phyloP scores from a whole-genome alignment of 139 green algal genomes.

The Prasinococcaceae sp. region DNA sequence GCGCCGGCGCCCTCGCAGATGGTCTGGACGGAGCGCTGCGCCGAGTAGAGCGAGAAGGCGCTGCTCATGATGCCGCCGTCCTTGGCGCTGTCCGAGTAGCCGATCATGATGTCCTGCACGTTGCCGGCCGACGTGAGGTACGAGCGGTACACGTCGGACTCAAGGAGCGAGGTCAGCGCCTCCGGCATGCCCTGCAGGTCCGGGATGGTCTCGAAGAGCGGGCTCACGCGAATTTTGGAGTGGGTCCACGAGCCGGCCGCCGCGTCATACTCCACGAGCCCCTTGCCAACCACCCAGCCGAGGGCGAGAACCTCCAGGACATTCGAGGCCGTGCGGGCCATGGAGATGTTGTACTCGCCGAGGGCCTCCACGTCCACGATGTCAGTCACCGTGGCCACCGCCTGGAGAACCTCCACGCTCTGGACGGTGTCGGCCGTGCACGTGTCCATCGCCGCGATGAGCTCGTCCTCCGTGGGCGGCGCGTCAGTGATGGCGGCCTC shows the following conservation, averaged over 20 bases:
- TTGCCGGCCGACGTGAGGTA: background rate
- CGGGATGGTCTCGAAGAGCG: slow-evolving; percentile 76
- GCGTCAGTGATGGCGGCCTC: background rate
- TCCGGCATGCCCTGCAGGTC: slow-evolving; percentile 16
- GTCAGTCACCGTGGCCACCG: slow-evolving; percentile 1
- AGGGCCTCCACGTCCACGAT: slow-evolving; percentile 30
- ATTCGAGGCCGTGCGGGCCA: slow-evolving; percentile 58
- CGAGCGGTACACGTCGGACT: slow-evolving; percentile 2
- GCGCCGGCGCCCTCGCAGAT: slow-evolving; percentile 42
- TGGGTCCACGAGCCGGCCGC: slow-evolving; percentile 15
- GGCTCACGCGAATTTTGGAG: slow-evolving; percentile 50
- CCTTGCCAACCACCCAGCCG: slow-evolving; percentile 13
- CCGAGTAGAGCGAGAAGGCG: slow-evolving; percentile 66
- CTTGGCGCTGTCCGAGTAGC: slow-evolving; percentile 87
- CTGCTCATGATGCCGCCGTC: slow-evolving; percentile 74
- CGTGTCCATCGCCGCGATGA: background rate
- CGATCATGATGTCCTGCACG: slow-evolving; percentile 75
- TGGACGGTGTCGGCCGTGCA: slow-evolving; percentile 13
- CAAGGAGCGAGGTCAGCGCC: slow-evolving; percentile 5
- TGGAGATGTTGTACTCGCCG: slow-evolving; percentile 84
- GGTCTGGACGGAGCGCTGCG: slow-evolving; percentile 30
- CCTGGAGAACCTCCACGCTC: slow-evolving; percentile 10
- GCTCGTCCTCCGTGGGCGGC: background rate
- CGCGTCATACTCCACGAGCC: slow-evolving; percentile 71
- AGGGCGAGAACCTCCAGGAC: slow-evolving; percentile 52